Evolutionary conservation across 192 early-diverging fungal genomes (phyloP).

Genomic region (Rhizoclosmatium sp.): DNA sequence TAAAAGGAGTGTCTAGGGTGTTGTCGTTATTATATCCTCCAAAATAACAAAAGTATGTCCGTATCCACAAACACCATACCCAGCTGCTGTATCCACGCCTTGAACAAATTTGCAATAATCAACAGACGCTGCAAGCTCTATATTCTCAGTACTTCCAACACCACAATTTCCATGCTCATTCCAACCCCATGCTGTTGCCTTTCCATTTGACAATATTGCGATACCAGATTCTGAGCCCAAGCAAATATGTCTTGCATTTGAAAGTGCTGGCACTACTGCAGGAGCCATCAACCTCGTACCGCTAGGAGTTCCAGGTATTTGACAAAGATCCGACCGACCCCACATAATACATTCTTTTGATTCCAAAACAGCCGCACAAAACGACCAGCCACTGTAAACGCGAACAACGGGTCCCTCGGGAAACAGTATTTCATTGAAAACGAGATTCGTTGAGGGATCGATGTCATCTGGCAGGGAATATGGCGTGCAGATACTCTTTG

Average conservation of each 20-base stretch:
- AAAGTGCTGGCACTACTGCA: slow-evolving; percentile 11
- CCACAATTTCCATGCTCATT: slow-evolving; percentile 95
- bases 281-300: neutral
- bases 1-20: too few relatives aligned
- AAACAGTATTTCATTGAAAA: neutral
- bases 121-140: neutral
- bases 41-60: slow-evolving; percentile 43
- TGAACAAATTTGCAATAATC: slow-evolving; percentile 22
- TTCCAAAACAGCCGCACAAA: slow-evolving; percentile 45
- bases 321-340: slow-evolving; percentile 82
- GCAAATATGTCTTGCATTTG: slow-evolving; percentile 36
- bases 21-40: neutral
- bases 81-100: neutral
- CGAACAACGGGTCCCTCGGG: neutral
- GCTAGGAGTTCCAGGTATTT: slow-evolving; percentile 48
- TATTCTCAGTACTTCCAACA: slow-evolving; percentile 43
- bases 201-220: slow-evolving; percentile 53
- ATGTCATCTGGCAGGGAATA: neutral
- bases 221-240: slow-evolving; percentile 85
- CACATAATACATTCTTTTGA: slow-evolving; percentile 59
- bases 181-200: slow-evolving; percentile 84
- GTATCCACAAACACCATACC: slow-evolving; percentile 35
- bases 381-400: slow-evolving; percentile 66
- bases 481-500: neutral
- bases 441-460: neutral